Percentiles rank a stretch among this genome's conserved stretches.
phyloP scores from a whole-genome alignment of 2,329 filamentous ascomycete genomes.

The Pestalotiopsis fici region DNA sequence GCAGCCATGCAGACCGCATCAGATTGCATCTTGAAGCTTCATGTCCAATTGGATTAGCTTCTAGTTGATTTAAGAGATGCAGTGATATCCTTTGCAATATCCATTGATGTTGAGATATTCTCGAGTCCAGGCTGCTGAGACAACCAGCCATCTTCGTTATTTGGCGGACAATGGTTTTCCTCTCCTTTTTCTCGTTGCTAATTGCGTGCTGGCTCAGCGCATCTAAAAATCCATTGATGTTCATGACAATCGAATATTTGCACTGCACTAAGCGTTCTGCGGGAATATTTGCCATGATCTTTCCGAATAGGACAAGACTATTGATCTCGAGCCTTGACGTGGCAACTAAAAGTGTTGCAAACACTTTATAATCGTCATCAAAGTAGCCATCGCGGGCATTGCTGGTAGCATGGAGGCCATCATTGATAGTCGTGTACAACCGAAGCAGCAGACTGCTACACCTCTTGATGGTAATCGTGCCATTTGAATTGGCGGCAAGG shows the following conservation, averaged over 20 bases:
- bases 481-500: not conserved
- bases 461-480: not conserved
- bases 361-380: conserved; percentile 9
- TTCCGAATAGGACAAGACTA: conserved; percentile 21
- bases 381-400: not conserved
- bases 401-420: not conserved
- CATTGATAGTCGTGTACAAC: not conserved
- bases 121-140: conserved; percentile 15
- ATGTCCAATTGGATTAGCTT: not conserved
- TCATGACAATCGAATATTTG: not conserved
- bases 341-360: conserved; percentile 19
- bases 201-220: conserved; percentile 10
- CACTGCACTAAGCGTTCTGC: conserved; percentile 12
- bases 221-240: conserved; percentile 17
- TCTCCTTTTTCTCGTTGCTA: not conserved
- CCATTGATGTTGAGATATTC: conserved; percentile 14
- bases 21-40: conserved; percentile 5
- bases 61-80: conserved; percentile 10
- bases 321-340: conserved; percentile 23
- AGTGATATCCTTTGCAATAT: conserved; percentile 21
- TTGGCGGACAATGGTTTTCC: conserved; percentile 17
- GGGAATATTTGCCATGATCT: conserved; percentile 22
- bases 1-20: conserved; percentile 25
- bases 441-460: not conserved
- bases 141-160: conserved; percentile 21